Evolutionary conservation across 345 rosid species (phyloP).

Genomic region (Acer yangbiense): DNA sequence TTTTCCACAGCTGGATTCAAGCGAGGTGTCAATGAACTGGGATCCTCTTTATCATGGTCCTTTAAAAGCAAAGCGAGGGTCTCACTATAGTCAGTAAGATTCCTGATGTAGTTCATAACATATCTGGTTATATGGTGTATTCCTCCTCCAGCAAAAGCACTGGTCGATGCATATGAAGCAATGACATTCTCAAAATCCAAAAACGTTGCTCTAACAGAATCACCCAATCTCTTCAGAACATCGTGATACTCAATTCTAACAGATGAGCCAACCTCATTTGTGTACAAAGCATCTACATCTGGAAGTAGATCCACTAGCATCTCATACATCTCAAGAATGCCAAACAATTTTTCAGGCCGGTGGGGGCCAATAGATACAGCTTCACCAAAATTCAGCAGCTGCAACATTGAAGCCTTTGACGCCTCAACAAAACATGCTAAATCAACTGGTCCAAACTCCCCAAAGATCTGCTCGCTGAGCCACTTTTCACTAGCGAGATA

Average conservation of each 20-base stretch:
- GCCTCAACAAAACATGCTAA: conserved; percentile 66
- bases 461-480: conserved; percentile 65
- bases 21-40: conserved; percentile 38
- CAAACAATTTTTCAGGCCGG: conserved; percentile 68
- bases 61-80: conserved; percentile 65
- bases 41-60: conserved; percentile 40
- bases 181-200: conserved; percentile 74
- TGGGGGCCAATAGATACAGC: conserved; percentile 83
- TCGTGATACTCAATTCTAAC: conserved; percentile 60
- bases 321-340: conserved; percentile 87
- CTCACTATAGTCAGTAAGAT: conserved; percentile 64
- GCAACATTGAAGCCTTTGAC: conserved; percentile 73
- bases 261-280: conserved; percentile 48
- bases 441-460: conserved; percentile 44
- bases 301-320: conserved; percentile 63
- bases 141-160: conserved; percentile 72
- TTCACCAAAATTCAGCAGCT: conserved; percentile 77
- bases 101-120: conserved; percentile 78
- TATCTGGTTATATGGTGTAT: conserved; percentile 75
- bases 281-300: conserved; percentile 57
- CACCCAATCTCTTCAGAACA: conserved; percentile 63
- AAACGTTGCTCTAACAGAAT: conserved; percentile 62
- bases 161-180: conserved; percentile 53
- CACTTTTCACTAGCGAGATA: conserved; percentile 77
- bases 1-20: conserved; percentile 40